These are phyloP conservation scores for Allantophomopsis cytisporea DNA, from an alignment of 2,329 filamentous ascomycete species.

Conservation along the genomic window DNA sequence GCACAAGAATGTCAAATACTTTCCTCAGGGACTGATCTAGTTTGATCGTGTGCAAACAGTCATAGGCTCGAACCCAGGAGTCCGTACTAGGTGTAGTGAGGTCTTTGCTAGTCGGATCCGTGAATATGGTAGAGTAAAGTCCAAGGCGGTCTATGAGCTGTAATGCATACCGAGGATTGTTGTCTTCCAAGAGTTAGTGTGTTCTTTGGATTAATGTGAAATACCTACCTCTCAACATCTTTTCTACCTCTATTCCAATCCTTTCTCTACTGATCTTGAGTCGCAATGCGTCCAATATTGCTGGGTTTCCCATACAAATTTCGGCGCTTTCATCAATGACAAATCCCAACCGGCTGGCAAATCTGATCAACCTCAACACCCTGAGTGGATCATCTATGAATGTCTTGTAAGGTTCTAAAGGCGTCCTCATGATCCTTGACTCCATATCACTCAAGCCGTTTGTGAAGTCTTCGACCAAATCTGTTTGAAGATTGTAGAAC, in stretches of 20 bases:
- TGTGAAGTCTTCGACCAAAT: conserved; percentile 74
- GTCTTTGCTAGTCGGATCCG: conserved; percentile 43
- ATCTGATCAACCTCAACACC: conserved; percentile 75
- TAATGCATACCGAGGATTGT: conserved; percentile 47
- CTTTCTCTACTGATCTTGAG: conserved; percentile 87
- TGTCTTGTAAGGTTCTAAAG: conserved; percentile 76
- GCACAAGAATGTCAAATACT: conserved; percentile 40
- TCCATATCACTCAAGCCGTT: conserved; percentile 65
- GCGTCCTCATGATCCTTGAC: conserved; percentile 64
- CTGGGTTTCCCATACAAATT: conserved; percentile 60
- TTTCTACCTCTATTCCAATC: conserved; percentile 76
- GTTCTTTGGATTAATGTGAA: conserved; percentile 5
- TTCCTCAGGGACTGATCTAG: conserved; percentile 28
- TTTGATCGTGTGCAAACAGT: conserved; percentile 40
- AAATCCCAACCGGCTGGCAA: conserved; percentile 76
- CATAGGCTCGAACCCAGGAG: conserved; percentile 50
- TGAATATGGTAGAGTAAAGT: conserved; percentile 63
- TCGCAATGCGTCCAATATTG: conserved; percentile 67
- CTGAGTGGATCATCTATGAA: conserved; percentile 90
- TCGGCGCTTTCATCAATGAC: conserved; percentile 58
- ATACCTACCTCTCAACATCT: conserved; percentile 63
- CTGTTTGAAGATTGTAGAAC: conserved; percentile 84
- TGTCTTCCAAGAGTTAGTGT: conserved; percentile 23
- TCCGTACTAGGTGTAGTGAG: conserved; percentile 39
- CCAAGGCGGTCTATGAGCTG: conserved; percentile 50